These are phyloP conservation scores for Priceomyces castillae DNA, from an alignment of 805 yeast species.

Conservation along the genomic window DNA sequence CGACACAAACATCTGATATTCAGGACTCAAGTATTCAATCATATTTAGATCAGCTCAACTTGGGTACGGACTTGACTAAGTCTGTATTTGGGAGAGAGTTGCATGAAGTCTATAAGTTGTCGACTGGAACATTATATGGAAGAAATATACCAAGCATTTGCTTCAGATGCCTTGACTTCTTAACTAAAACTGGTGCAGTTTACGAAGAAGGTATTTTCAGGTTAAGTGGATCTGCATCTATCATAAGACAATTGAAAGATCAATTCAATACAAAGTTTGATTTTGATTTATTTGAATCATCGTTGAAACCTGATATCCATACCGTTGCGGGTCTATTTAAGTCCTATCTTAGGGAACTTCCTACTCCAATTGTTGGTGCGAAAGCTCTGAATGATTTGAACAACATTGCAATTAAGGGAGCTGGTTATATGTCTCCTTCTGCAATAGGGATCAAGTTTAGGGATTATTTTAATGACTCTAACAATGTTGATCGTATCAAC, in stretches of 20 bases:
- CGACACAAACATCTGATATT: neutral
- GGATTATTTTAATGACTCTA: constrained; percentile 28
- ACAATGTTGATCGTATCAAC: constrained; percentile 52
- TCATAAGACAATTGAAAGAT: constrained; percentile 66
- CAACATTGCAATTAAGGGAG: constrained; percentile 13
- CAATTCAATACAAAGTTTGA: constrained; percentile 67
- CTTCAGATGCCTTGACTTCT: constrained; percentile 67
- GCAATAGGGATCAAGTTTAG: constrained; percentile 25
- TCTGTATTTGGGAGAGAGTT: constrained; percentile 66
- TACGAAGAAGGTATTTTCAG: constrained; percentile 90
- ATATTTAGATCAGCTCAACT: constrained; percentile 35
- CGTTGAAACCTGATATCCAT: constrained; percentile 65
- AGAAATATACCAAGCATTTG: constrained; percentile 70
- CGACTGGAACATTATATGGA: constrained; percentile 46
- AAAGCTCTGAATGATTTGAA: constrained; percentile 35
- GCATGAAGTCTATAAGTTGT: constrained; percentile 47
- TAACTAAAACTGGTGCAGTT: constrained; percentile 65
- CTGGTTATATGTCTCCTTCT: constrained; percentile 15
- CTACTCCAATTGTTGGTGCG: constrained; percentile 63
- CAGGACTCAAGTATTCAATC: constrained; percentile 21
- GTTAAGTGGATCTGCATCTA: constrained; percentile 80
- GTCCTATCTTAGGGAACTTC: constrained; percentile 74
- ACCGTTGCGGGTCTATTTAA: constrained; percentile 85
- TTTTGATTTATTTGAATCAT: constrained; percentile 54
- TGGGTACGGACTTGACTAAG: constrained; percentile 34